phyloP scores from a whole-genome alignment of 1,139 yeast species.

The Torulaspora pretoriensis region DNA sequence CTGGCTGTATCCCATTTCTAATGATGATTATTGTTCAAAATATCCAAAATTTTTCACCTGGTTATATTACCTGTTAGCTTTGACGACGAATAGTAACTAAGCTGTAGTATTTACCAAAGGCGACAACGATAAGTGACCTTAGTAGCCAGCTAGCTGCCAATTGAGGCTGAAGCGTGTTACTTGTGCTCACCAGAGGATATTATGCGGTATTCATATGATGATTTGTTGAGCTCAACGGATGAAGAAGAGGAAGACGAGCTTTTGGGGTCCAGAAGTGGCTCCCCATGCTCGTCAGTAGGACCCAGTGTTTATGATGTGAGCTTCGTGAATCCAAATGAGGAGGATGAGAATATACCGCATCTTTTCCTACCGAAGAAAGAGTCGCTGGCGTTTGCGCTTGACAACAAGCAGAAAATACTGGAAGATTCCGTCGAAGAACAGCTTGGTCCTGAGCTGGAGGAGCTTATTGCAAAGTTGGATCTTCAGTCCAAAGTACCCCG shows the following conservation, averaged over 20 bases:
- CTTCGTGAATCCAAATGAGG: constrained; percentile 19
- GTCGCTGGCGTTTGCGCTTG: not conserved
- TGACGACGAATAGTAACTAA: not conserved
- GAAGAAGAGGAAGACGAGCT: constrained; percentile 10
- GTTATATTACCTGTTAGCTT: not conserved
- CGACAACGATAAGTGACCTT: too few species aligned
- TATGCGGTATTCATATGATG: constrained; percentile 24
- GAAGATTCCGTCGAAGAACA: constrained; percentile 2
- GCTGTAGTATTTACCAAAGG: too few species aligned
- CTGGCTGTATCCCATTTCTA: not conserved
- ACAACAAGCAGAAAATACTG: not conserved
- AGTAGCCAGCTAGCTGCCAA: not conserved
- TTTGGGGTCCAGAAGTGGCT: constrained; percentile 5
- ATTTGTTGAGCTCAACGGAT: constrained; percentile 13
- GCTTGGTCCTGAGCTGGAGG: constrained; percentile 16
- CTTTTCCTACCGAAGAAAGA: constrained; percentile 18
- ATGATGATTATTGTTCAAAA: not conserved
- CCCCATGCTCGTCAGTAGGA: constrained; percentile 14
- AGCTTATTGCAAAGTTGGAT: constrained; percentile 13
- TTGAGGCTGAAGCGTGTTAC: not conserved
- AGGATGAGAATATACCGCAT: constrained; percentile 21
- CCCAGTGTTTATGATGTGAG: constrained; percentile 17
- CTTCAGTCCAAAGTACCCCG: constrained; percentile 15
- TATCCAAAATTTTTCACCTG: constrained; percentile 4
- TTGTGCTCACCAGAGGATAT: not conserved